phyloP scores from a whole-genome alignment of 345 rosid genomes.

The Aegle marmelos region DNA sequence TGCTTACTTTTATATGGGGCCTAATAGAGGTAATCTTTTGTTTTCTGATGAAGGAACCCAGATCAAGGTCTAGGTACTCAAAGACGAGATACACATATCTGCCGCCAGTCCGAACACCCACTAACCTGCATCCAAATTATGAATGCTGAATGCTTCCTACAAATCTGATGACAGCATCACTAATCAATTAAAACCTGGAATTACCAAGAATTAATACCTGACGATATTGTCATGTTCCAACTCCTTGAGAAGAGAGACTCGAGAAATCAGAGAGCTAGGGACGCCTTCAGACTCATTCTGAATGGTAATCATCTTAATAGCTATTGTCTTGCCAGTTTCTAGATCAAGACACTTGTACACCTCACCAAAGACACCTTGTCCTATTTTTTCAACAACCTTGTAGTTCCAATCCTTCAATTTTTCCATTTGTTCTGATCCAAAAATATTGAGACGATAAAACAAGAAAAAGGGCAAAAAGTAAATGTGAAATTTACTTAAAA shows the following conservation, averaged over 20 bases:
- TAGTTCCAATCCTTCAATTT: constrained; percentile 4
- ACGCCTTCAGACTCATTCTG: background rate
- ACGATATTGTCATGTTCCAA: constrained; percentile 1
- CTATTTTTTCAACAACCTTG: background rate
- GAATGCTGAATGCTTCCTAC: background rate
- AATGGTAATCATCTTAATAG: background rate
- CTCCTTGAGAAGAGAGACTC: background rate
- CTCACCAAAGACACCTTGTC: background rate
- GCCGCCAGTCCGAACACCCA: background rate
- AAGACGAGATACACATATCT: constrained; percentile 3
- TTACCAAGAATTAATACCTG: background rate
- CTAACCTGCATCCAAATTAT: constrained; percentile 5
- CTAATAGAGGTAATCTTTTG: background rate
- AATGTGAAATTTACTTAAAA: too few species aligned
- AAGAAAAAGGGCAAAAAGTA: too few species aligned
- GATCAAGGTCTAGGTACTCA: constrained; percentile 4
- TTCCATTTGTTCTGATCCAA: background rate
- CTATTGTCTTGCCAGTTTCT: background rate
- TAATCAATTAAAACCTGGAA: too few species aligned
- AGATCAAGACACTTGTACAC: background rate
- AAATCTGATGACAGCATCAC: too few species aligned
- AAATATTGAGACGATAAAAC: too few species aligned
- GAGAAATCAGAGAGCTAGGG: background rate
- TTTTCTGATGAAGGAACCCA: background rate
- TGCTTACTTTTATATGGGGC: background rate